A percentile compares a stretch with the other conserved stretches of the same genome.
Conservation (phyloP, 2,329 filamentous ascomycete species). For the Microascus cirrosus region DNA sequence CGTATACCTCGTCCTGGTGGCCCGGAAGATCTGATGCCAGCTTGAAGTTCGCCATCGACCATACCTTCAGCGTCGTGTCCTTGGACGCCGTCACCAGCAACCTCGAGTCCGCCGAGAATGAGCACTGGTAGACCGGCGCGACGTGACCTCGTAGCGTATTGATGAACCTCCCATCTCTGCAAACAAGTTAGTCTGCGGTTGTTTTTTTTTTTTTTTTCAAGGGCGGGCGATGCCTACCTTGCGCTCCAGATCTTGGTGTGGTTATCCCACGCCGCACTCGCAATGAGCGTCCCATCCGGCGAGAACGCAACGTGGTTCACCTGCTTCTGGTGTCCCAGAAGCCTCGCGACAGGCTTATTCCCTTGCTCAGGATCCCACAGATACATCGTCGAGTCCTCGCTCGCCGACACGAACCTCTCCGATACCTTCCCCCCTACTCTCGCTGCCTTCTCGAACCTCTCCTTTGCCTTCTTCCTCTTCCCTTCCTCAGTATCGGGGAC, state of each 20-base stretch:
- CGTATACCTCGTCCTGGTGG: conserved; percentile 87
- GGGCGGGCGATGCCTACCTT: conserved; percentile 30
- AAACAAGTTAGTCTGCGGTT: conserved; percentile 9
- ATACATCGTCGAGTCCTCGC: conserved; percentile 93
- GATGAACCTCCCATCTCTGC: conserved; percentile 63
- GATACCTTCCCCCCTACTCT: conserved; percentile 64
- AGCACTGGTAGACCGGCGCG: conserved; percentile 82
- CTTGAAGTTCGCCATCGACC: conserved; percentile 81
- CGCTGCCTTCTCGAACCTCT: conserved; percentile 78
- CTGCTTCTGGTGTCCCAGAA: conserved; percentile 92
- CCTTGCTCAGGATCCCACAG: conserved; percentile 76
- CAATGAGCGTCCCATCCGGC: conserved; percentile 77
- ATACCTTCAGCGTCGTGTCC: conserved; percentile 89
- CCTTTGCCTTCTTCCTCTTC: conserved; percentile 63
- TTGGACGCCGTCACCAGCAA: conserved; percentile 79
- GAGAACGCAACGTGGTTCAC: conserved; percentile 95
- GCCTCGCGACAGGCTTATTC: conserved; percentile 74
- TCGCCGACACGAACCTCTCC: conserved; percentile 80
- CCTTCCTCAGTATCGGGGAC: conserved; percentile 59
- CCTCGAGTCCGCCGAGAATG: conserved; percentile 87
- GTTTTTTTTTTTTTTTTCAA: too few relatives aligned
- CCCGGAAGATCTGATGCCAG: conserved; percentile 72
- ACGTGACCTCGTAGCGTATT: conserved; percentile 81
- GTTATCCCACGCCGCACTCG: conserved; percentile 87
- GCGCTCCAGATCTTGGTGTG: conserved; percentile 88